Percentiles rank a stretch among this genome's conserved stretches.
Conservation (phyloP, 768 basidiomycete species). For the Suillus clintonianus region DNA sequence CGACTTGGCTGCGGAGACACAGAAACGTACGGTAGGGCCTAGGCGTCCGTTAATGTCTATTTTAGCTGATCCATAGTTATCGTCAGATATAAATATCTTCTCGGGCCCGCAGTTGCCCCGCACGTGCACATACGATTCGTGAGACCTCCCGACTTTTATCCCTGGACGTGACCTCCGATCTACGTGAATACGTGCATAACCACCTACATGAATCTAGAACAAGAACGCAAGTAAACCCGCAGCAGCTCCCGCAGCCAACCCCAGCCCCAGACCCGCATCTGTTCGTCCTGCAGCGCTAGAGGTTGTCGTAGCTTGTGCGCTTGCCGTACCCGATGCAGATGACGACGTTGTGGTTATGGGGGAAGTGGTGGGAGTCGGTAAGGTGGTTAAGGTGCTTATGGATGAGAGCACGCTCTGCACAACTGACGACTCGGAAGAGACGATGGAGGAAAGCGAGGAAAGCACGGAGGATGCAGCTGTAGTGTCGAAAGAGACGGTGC, state of each 20-base stretch:
- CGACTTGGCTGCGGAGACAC: constrained; percentile 40
- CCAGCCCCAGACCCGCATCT: not conserved
- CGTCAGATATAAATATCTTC: not conserved
- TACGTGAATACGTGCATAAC: not conserved
- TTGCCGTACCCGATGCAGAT: not conserved
- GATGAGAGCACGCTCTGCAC: constrained; percentile 8
- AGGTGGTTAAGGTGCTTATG: not conserved
- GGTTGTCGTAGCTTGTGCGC: constrained; percentile 4
- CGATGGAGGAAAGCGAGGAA: constrained; percentile 24
- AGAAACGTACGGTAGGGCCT: constrained; percentile 21
- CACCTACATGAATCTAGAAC: not conserved
- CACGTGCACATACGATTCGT: not conserved
- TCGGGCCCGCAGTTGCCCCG: not conserved
- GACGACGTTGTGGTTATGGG: too few relatives aligned
- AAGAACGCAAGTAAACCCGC: constrained; percentile 10
- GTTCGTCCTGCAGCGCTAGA: constrained; percentile 9
- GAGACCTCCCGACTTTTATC: not conserved
- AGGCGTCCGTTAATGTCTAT: not conserved
- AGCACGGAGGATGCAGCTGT: constrained; percentile 18
- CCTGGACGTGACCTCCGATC: not conserved
- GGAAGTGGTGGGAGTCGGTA: not conserved
- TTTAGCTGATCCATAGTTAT: not conserved
- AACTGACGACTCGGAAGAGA: constrained; percentile 26
- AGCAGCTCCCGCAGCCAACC: not conserved
- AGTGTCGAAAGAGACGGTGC: constrained; percentile 22